Conservation (phyloP, 768 basidiomycete species). For the Nevesoporus exiguus region DNA sequence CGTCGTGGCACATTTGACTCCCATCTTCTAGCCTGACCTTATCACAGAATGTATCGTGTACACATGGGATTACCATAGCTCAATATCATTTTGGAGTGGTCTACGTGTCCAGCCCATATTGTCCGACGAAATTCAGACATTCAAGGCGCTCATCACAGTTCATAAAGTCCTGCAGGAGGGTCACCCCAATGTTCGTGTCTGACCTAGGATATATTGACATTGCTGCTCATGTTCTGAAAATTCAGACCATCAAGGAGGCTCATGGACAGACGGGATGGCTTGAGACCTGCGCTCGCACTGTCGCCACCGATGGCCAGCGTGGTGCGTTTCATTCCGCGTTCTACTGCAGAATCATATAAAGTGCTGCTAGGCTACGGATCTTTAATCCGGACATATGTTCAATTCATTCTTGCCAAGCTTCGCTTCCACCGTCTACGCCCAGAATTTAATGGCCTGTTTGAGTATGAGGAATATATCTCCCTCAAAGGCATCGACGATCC, state of each 20-base stretch:
- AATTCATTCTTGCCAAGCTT: constrained; percentile 92
- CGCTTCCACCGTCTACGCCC: constrained; percentile 93
- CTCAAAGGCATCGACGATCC: constrained; percentile 98
- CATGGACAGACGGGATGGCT: constrained; percentile 97
- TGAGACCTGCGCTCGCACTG: constrained; percentile 92
- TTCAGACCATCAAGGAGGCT: constrained; percentile 91
- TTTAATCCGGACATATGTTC: constrained; percentile 92
- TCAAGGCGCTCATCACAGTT: constrained; percentile 95
- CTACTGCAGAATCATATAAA: constrained; percentile 3
- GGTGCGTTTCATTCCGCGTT: constrained; percentile 42
- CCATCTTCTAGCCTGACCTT: constrained; percentile 12
- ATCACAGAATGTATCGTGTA: constrained; percentile 91
- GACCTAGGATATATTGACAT: constrained; percentile 1
- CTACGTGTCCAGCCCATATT: constrained; percentile 95
- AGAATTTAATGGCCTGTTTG: constrained; percentile 98
- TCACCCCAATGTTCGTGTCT: constrained; percentile 72
- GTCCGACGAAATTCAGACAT: constrained; percentile 96
- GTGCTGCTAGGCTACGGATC: constrained; percentile 73
- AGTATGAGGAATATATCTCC: constrained; percentile 98
- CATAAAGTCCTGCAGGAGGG: constrained; percentile 99
- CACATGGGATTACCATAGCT: constrained; percentile 99
- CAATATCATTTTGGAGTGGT: constrained; percentile 96
- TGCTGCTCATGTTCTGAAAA: constrained; percentile 10
- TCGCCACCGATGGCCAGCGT: constrained; percentile 71
- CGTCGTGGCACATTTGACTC: constrained; percentile 32